Base-by-base conservation (phyloP, 2,329 filamentous ascomycete genomes). In the Stagonosporopsis cucurbitacearum region DNA sequence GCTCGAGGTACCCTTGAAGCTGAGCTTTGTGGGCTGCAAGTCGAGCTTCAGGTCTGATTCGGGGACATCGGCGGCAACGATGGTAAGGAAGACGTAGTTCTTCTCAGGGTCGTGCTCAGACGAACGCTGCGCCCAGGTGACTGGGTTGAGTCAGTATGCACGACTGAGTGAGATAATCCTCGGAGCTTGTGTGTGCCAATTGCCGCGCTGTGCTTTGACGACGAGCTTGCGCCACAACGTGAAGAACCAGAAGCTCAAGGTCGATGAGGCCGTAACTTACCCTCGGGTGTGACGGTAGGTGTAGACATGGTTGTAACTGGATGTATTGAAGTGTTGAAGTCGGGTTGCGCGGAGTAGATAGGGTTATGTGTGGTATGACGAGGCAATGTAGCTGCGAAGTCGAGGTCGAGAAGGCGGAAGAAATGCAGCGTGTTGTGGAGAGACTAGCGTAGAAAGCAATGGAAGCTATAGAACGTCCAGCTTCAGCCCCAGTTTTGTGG, bases 51-150 rank as follows among this genome's bases (percentile, higher is more conserved):
- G 81, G 71, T 88, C 87, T 42, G 85, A 82, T 70, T 86, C 82
- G 68, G 90, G 81, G 40, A 97, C 89, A 76, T 99, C 95, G 68
- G 93, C 86, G 46, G 93, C 92, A 70, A 86, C 86, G 80, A 99
- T 91, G 75, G 91, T 96, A 66, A 99, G 85, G 83, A 92, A 96
- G 84, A 99, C 82, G 81, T 92, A 91, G 85, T 99, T 99, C 84
- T 93, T 96, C 77, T 88, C 84, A 53, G 90, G 77, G 51, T 97
- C 93, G 66, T 82, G 82, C 68, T 79, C 82, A 73, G 88, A 95
- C 42, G 94, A 98, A 83, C 95, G 93, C 84, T 99, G 95, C 65
- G 95, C 94, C 95, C 95, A 99, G 79, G 92, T 90, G 70, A 99
- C 95, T 98, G 72, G 56, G 19, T 26, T 17, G 42, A 57, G 60